Evolutionary conservation across 2,329 filamentous ascomycete genomes (phyloP), one percentile per base, ranked within the genome.

Genomic region (Cyclaneusma minus): DNA sequence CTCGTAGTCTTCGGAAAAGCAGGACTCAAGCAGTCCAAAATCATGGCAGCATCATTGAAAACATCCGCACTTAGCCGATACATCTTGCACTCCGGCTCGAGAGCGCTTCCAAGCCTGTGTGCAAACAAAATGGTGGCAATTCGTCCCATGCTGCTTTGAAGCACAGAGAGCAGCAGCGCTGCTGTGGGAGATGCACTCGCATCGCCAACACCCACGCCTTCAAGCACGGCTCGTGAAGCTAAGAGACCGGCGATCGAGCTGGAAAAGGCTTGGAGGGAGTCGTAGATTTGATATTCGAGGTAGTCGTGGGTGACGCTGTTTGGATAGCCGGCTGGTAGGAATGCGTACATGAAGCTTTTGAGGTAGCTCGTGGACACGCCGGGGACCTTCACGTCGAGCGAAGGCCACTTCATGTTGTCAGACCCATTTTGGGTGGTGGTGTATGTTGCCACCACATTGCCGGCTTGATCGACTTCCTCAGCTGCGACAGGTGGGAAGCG

Each of bases 1-100:
- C 73, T 55, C 2, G 58, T 43, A 1, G 59, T 45, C 29, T 66
- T 66, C 0, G 73, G 68, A 24, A 79, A 60, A 9, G 59, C 62
- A 1, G 74, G 75, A 2, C 69, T 76, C 5, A 80, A 45, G 45
- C 69, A 76, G 41, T 80, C 73, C 3, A 80, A 54, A n/a, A 80
- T 47, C 61, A 80, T 75, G 23, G 72, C 72, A 2, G 65, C 54
- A 39, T 81, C 75, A 41, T 80, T 81, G 52, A 80, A 70, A 10
- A 80, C 54, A 41, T 81, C 75, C 2, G 75, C 75, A 3, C 69
- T 61, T 5, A 80, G 58, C 3, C 75, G 64, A 46, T 77, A 81
- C 55, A 65, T 72, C 41, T 81, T 81, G 52, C 73, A 79, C 45
- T 81, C 74, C 5, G 73, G 72, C 42, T 78, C 74, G 5, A 81